A percentile compares a stretch with the other conserved stretches of the same genome.
Evolutionary conservation across 2,329 filamentous ascomycete genomes (phyloP).

Genomic region (Verticillium albo-atrum): DNA sequence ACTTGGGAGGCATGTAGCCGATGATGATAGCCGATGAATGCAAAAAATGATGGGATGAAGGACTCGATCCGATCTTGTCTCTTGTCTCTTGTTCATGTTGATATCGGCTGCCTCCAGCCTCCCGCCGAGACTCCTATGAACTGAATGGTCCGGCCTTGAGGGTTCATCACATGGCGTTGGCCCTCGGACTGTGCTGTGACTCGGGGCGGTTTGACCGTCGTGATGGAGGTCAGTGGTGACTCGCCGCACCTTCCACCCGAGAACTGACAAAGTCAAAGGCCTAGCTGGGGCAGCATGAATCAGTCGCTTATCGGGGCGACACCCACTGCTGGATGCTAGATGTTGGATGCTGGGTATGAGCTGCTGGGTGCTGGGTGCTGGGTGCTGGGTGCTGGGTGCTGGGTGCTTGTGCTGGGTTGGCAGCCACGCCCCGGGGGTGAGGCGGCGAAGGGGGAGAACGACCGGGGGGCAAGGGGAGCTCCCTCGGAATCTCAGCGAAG

Average conservation of each 20-base stretch:
- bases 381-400: neutral
- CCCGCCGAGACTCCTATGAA: too few species aligned
- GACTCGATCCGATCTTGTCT: too few species aligned
- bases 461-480: neutral
- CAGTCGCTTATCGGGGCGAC: neutral
- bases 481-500: neutral
- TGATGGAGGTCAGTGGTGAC: neutral
- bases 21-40: too few species aligned
- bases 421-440: neutral
- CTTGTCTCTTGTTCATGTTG: too few species aligned
- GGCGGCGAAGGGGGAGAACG: neutral
- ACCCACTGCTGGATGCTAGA: neutral
- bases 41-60: too few species aligned
- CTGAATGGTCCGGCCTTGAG: neutral
- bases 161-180: neutral
- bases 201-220: conserved; percentile 5
- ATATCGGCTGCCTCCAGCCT: too few species aligned
- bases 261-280: neutral
- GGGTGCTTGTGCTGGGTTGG: neutral
- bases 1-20: too few species aligned
- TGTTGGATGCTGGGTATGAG: neutral
- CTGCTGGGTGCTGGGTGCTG: neutral
- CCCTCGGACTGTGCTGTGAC: conserved; percentile 13
- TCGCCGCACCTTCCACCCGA: neutral
- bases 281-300: neutral